Evolutionary conservation across 164 flowering plant species (phyloP).

Genomic region (Kalanchoe fedtschenkoi): DNA sequence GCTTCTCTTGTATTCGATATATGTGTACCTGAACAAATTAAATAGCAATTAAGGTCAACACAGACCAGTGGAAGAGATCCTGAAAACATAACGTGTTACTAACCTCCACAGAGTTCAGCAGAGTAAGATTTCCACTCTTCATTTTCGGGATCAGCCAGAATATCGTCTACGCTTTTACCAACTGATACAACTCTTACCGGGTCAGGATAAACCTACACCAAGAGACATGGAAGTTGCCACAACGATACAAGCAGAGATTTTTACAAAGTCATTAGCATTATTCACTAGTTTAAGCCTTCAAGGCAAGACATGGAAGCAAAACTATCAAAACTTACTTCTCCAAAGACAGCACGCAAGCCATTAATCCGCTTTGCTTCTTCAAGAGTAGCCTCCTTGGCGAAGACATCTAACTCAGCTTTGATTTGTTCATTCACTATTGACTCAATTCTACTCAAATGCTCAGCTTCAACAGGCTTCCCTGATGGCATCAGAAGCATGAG

Average conservation of each 20-base stretch:
- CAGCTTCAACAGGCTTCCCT: slow-evolving; percentile 76
- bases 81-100: not conserved
- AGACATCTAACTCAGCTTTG: slow-evolving; percentile 66
- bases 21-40: slow-evolving; percentile 92
- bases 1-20: slow-evolving; percentile 90
- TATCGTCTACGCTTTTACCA: slow-evolving; percentile 78
- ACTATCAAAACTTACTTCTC: slow-evolving; percentile 68
- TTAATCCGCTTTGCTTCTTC: slow-evolving; percentile 72
- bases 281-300: not conserved
- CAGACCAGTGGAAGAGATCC: no score
- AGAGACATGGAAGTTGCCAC: not conserved
- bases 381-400: slow-evolving; percentile 56
- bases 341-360: slow-evolving; percentile 96
- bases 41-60: no score
- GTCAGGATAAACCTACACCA: slow-evolving; percentile 82
- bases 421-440: slow-evolving; percentile 80
- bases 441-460: slow-evolving; percentile 65
- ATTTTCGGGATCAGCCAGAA: slow-evolving; percentile 71
- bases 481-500: slow-evolving; percentile 8
- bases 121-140: slow-evolving; percentile 68
- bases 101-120: slow-evolving; percentile 95
- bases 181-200: slow-evolving; percentile 93
- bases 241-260: no score
- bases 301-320: not conserved
- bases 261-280: no score